These are phyloP conservation scores for Fusarium multiceps DNA, from an alignment of 2,329 filamentous ascomycete genomes.

Conservation along the genomic window DNA sequence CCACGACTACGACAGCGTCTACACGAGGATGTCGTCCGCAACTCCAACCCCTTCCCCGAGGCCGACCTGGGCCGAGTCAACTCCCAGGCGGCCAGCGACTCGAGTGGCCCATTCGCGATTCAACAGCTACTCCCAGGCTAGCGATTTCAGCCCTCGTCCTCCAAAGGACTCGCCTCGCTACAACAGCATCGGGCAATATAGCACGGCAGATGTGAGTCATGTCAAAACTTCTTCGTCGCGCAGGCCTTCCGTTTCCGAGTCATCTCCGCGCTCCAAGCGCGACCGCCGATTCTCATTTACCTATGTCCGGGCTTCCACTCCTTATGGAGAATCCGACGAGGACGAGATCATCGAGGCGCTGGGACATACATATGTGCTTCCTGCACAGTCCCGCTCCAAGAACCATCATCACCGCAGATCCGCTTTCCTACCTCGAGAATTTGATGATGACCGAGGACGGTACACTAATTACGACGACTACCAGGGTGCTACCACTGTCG, in stretches of 20 bases:
- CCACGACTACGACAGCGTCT: constrained; percentile 60
- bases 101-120: constrained; percentile 57
- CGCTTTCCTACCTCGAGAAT: constrained; percentile 53
- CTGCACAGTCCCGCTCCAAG: constrained; percentile 59
- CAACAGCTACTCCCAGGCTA: constrained; percentile 54
- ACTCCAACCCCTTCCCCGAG: constrained; percentile 69
- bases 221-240: constrained; percentile 61
- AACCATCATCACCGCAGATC: constrained; percentile 48
- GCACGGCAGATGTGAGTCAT: constrained; percentile 74
- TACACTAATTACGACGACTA: constrained; percentile 69
- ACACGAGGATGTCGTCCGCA: constrained; percentile 64
- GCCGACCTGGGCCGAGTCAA: constrained; percentile 62
- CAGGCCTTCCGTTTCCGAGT: constrained; percentile 52
- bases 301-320: constrained; percentile 68
- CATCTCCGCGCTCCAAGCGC: constrained; percentile 55
- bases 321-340: constrained; percentile 73
- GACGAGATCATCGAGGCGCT: constrained; percentile 68
- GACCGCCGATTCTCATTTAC: constrained; percentile 68
- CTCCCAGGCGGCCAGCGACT: constrained; percentile 65
- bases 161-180: constrained; percentile 69
- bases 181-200: constrained; percentile 71
- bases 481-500: constrained; percentile 55
- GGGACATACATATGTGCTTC: constrained; percentile 65
- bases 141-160: constrained; percentile 56
- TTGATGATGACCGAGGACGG: constrained; percentile 64